A percentile compares a stretch with the other conserved stretches of the same genome.
These are phyloP conservation scores for Scheffersomyces stambukii DNA, from an alignment of 1,139 yeast genomes.

Conservation along the genomic window DNA sequence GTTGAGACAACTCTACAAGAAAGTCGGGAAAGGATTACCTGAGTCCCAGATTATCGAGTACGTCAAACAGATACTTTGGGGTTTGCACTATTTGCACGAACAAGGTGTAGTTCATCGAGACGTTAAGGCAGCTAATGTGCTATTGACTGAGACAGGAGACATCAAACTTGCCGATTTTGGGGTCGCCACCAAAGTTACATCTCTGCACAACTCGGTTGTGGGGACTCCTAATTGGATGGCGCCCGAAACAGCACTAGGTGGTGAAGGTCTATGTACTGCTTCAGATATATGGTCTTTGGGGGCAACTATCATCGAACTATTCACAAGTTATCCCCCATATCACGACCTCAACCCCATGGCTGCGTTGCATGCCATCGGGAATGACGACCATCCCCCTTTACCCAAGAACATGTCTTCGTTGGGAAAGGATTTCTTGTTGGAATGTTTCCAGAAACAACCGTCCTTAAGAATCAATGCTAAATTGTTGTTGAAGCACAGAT, in stretches of 20 bases:
- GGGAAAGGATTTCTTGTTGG: constrained; percentile 61
- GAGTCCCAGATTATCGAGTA: constrained; percentile 60
- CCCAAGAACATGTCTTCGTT: constrained; percentile 56
- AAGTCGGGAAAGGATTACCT: constrained; percentile 49
- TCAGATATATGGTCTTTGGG: constrained; percentile 95
- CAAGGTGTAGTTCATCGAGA: constrained; percentile 78
- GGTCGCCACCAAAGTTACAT: constrained; percentile 57
- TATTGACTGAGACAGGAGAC: constrained; percentile 54
- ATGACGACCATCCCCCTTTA: constrained; percentile 75
- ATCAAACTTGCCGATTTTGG: constrained; percentile 80
- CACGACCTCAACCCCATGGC: constrained; percentile 80
- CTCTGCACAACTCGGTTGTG: constrained; percentile 40
- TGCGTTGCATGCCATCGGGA: constrained; percentile 88
- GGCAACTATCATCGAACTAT: constrained; percentile 82
- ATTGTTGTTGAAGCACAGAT: constrained; percentile 54
- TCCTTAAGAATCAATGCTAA: constrained; percentile 55
- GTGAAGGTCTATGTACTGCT: constrained; percentile 83
- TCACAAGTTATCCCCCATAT: constrained; percentile 87
- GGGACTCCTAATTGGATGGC: constrained; percentile 92
- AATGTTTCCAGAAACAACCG: constrained; percentile 80
- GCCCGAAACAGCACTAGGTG: constrained; percentile 69
- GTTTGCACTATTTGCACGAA: constrained; percentile 63
- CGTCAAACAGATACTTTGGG: constrained; percentile 69
- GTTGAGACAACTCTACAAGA: constrained; percentile 60
- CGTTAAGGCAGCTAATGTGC: constrained; percentile 74